These are phyloP conservation scores for Trypanosoma grayi DNA, from an alignment of 208 protist genomes.

Conservation along the genomic window DNA sequence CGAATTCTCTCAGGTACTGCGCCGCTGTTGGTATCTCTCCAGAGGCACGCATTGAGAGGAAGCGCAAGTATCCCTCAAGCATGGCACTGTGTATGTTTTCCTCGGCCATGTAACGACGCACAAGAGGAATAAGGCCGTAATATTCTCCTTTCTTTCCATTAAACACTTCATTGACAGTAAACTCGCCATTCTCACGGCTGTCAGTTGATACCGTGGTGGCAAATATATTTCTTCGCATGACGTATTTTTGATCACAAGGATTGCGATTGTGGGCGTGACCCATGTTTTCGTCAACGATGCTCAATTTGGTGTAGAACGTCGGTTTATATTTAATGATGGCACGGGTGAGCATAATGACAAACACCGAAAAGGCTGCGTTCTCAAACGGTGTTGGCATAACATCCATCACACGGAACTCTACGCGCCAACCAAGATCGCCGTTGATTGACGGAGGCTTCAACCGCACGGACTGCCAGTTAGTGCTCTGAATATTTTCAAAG, in stretches of 20 bases:
- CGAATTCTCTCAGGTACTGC: constrained; percentile 93
- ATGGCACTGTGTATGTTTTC: constrained; percentile 52
- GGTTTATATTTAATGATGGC: constrained; percentile 95
- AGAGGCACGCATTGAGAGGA: constrained; percentile 91
- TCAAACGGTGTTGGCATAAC: constrained; percentile 98
- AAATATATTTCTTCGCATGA: constrained; percentile 94
- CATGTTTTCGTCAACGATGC: constrained; percentile 97
- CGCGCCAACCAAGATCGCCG: constrained; percentile 93
- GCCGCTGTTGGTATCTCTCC: constrained; percentile 94
- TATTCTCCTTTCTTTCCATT: constrained; percentile 91
- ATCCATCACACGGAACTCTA: constrained; percentile 97
- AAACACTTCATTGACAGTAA: constrained; percentile 95
- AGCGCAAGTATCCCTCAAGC: constrained; percentile 88
- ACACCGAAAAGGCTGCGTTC: constrained; percentile 97
- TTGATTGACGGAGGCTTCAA: constrained; percentile 92
- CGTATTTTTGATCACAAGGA: constrained; percentile 90
- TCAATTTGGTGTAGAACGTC: constrained; percentile 97
- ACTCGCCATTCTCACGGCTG: constrained; percentile 63
- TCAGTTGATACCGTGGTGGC: constrained; percentile 32
- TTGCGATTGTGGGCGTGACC: constrained; percentile 89
- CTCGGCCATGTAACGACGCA: constrained; percentile 84
- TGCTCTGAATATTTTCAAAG: constrained; percentile 99
- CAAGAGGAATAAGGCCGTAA: constrained; percentile 92
- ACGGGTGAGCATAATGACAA: constrained; percentile 94
- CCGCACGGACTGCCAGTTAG: constrained; percentile 98